These are phyloP conservation scores for Coccomyxa sp. DNA, from an alignment of 139 green algal species.

Conservation along the genomic window DNA sequence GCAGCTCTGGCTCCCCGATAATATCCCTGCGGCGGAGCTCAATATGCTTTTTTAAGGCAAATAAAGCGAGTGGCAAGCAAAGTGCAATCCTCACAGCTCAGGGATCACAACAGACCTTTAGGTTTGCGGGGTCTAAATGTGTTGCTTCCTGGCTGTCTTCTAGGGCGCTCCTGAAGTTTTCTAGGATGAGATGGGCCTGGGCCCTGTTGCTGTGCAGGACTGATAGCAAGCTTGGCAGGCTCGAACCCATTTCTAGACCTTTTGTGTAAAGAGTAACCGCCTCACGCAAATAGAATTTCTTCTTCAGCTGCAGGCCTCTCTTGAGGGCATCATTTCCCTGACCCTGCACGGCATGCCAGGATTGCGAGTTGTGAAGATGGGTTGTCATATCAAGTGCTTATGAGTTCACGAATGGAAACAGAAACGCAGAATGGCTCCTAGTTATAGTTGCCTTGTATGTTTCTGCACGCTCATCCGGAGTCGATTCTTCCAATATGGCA, in stretches of 20 bases:
- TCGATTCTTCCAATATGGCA: conserved; percentile 64
- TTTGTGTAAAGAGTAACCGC: conserved; percentile 69
- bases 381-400: not conserved
- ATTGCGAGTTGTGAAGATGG: not conserved
- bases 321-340: conserved; percentile 74
- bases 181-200: conserved; percentile 73
- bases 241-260: conserved; percentile 40
- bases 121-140: conserved; percentile 36
- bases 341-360: conserved; percentile 25
- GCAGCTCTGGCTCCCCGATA: conserved; percentile 73
- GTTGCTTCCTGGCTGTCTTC: conserved; percentile 49
- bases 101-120: conserved; percentile 49
- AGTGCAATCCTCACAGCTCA: not conserved
- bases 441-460: conserved; percentile 56
- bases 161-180: conserved; percentile 71
- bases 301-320: conserved; percentile 58
- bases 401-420: not conserved
- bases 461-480: conserved; percentile 61
- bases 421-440: not conserved
- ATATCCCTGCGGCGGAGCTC: conserved; percentile 32
- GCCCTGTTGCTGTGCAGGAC: conserved; percentile 68
- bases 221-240: conserved; percentile 30
- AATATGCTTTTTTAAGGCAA: not conserved
- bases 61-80: not conserved
- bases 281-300: conserved; percentile 71